phyloP scores from a whole-genome alignment of 1,284 basidiomycete genomes.

The Cerrena zonata region DNA sequence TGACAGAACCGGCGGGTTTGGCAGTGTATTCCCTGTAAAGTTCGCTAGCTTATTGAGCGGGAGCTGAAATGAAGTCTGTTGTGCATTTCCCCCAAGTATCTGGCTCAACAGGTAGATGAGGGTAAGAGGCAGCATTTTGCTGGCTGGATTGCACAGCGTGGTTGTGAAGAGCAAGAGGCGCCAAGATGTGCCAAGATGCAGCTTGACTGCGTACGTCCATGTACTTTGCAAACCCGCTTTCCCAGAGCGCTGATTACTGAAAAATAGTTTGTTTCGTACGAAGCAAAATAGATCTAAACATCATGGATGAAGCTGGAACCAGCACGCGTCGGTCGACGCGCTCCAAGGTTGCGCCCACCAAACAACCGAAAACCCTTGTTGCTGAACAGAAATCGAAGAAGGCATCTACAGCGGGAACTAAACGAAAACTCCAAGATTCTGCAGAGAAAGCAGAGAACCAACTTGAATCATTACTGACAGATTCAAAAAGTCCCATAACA shows the following conservation, averaged over 20 bases:
- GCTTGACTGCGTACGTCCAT: background rate
- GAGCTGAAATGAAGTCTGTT: slow-evolving; percentile 16
- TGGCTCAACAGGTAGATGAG: slow-evolving; percentile 20
- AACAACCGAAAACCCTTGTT: background rate
- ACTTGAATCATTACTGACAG: slow-evolving; percentile 35
- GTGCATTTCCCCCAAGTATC: slow-evolving; percentile 17
- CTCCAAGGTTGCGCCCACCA: background rate
- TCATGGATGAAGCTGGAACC: background rate
- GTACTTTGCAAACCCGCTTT: background rate
- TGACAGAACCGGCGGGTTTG: slow-evolving; percentile 23
- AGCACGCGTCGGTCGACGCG: background rate
- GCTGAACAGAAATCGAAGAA: background rate
- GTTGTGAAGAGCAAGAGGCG: slow-evolving; percentile 1
- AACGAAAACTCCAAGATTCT: slow-evolving; percentile 4
- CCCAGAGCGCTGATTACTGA: no score
- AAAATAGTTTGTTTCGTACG: no score
- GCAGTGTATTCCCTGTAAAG: slow-evolving; percentile 15
- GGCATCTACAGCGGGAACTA: background rate
- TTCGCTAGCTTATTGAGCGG: slow-evolving; percentile 16
- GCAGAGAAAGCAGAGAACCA: slow-evolving; percentile 1
- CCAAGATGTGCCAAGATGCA: background rate
- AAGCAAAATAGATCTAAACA: background rate
- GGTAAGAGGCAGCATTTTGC: slow-evolving; percentile 16
- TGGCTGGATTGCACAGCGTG: background rate
- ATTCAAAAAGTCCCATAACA: slow-evolving; percentile 46